Evolutionary conservation across 1,139 yeast genomes (phyloP), one percentile per base, ranked within the genome.

Genomic region (Arxiozyma heterogenica): DNA sequence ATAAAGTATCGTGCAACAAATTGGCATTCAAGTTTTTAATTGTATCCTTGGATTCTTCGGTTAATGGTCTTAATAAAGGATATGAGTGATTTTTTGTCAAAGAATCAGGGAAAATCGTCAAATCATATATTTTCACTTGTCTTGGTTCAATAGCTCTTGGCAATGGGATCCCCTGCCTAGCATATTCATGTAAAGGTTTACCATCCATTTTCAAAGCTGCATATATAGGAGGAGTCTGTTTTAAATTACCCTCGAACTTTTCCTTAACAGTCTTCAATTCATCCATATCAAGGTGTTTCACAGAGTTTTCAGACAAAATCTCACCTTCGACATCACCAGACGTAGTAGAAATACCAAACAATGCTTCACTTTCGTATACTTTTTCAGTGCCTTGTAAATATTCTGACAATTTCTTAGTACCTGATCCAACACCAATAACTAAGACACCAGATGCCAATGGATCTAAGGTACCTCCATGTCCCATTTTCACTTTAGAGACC

Each of bases 401-500:
- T 56, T 80, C 75, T 55, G 82, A 84, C 49, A 94, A 74, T 66
- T 80, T 75, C 67, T 91, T 93, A 2, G 99, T 94, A 1, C 98
- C 98, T 1, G 75, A 61, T 11, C 97, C 97, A 27, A 94, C 80
- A 4, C 98, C 99, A 56, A 94, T 78, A 1, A 94, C 94, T 55
- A 93, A 70, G 1, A 93, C 93, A 9, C 99, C 99, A 38, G 90
- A 83, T 0, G 99, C 99, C 54, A 89, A 71, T 0, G 98, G 98
- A 65, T 94, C 99, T 48, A 94, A 75, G 0, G 99, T 93, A 7
- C 99, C 99, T 8, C 98, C 99, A 70, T 94, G 99, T 1, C 99
- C 99, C 74, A 93, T 85, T 66, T 94, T 93, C 38, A 91, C 81
- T 63, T 82, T 83, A 20, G 73, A 68, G n/a, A 79, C 71, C 52